Evolutionary conservation across 2,329 filamentous ascomycete genomes (phyloP).

Genomic region (Didymellaceae sp.): DNA sequence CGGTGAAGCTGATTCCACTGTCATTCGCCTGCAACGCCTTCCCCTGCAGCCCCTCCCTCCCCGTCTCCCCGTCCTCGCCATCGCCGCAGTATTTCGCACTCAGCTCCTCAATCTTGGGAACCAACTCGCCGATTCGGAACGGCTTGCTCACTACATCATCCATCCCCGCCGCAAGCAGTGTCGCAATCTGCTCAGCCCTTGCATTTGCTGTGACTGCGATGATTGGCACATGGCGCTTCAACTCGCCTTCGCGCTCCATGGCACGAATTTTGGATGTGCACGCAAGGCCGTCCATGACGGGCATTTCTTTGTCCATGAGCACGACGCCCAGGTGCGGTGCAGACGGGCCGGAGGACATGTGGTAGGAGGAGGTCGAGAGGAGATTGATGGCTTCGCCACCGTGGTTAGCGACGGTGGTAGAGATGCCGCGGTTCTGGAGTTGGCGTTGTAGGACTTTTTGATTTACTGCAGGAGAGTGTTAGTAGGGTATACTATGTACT

Average conservation of each 20-base stretch:
- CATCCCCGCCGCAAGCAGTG: conserved; percentile 49
- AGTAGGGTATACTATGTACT: neutral
- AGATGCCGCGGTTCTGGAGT: conserved; percentile 56
- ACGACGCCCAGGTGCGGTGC: conserved; percentile 43
- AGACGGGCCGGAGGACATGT: conserved; percentile 37
- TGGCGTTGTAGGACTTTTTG: conserved; percentile 59
- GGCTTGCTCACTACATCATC: conserved; percentile 60
- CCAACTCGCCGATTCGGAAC: conserved; percentile 57
- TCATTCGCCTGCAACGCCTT: conserved; percentile 10
- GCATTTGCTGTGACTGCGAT: conserved; percentile 53
- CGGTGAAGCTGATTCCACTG: conserved; percentile 7
- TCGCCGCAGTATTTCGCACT: conserved; percentile 32
- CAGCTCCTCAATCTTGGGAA: conserved; percentile 60
- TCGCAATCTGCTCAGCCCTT: conserved; percentile 49
- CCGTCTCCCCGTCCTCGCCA: no score
- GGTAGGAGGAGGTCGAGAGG: conserved; percentile 53
- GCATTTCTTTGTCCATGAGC: conserved; percentile 52
- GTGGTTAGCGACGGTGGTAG: conserved; percentile 57
- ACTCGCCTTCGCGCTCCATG: conserved; percentile 43
- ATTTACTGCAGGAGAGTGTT: conserved; percentile 51
- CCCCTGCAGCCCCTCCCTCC: conserved; percentile 3
- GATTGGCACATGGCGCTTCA: conserved; percentile 48
- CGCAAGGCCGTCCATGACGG: conserved; percentile 50
- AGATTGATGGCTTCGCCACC: conserved; percentile 57
- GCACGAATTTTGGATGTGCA: conserved; percentile 48